These are phyloP conservation scores for Pythium utonaiense DNA, from an alignment of 352 stramenopile species.

Conservation along the genomic window DNA sequence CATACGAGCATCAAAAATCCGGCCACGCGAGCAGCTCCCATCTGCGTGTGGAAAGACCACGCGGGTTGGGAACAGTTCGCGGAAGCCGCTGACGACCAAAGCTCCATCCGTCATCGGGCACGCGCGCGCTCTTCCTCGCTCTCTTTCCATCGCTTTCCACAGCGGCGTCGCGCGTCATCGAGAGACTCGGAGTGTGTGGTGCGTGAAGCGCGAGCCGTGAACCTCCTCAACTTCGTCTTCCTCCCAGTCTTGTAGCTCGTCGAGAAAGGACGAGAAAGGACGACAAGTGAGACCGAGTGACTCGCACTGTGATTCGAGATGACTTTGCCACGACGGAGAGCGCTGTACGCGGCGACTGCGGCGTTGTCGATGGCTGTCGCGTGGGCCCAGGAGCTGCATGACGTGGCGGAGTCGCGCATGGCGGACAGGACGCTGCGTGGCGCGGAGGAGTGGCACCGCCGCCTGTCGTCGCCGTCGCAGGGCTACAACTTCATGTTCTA, in stretches of 20 bases:
- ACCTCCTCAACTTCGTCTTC: too few species aligned
- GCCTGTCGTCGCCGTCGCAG: slow-evolving; percentile 35
- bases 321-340: too few species aligned
- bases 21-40: too few species aligned
- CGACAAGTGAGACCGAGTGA: too few species aligned
- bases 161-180: too few species aligned
- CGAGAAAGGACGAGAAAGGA: not conserved
- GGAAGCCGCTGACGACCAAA: not conserved
- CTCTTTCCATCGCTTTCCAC: too few species aligned
- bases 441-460: slow-evolving; percentile 9
- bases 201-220: too few species aligned
- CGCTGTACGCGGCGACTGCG: not conserved
- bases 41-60: too few species aligned
- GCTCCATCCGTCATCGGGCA: not conserved
- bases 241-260: too few species aligned
- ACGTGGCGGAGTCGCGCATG: not conserved
- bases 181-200: too few species aligned
- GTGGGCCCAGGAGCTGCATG: not conserved
- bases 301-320: too few species aligned
- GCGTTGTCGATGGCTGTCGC: not conserved
- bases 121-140: not conserved
- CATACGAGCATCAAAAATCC: too few species aligned
- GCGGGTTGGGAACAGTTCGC: slow-evolving; percentile 15
- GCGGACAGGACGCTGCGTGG: not conserved
- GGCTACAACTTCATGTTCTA: slow-evolving; percentile 90